Evolutionary conservation across 2,329 filamentous ascomycete species (phyloP).

Genomic region (Ascochyta pisi): DNA sequence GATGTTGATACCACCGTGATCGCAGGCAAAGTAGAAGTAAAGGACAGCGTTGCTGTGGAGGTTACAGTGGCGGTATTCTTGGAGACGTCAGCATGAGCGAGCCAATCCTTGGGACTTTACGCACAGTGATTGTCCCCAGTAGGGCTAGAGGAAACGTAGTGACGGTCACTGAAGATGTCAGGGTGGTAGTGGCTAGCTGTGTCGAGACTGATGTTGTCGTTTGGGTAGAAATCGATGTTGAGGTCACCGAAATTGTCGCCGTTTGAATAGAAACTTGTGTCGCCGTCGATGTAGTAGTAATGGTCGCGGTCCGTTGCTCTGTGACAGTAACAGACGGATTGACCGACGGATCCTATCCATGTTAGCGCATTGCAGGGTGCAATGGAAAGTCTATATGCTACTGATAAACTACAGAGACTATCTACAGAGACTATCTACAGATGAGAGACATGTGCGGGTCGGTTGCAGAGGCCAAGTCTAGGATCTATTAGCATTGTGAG

Average conservation of each 20-base stretch:
- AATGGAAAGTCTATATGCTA: conserved; percentile 3
- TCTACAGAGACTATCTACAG: neutral
- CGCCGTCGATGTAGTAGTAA: neutral
- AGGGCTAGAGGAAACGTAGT: neutral
- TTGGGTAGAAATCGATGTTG: neutral
- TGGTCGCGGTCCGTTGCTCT: neutral
- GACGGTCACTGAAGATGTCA: neutral
- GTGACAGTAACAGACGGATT: conserved; percentile 2
- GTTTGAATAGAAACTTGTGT: neutral
- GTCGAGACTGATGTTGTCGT: neutral
- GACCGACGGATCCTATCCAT: conserved; percentile 2
- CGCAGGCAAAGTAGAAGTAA: neutral
- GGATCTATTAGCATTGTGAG: neutral
- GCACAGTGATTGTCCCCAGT: neutral
- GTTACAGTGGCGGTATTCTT: neutral
- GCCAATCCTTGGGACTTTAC: neutral
- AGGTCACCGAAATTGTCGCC: neutral
- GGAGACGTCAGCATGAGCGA: neutral
- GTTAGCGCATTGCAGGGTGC: neutral
- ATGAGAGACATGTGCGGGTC: neutral
- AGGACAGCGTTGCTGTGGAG: neutral
- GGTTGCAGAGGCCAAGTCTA: neutral
- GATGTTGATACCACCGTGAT: neutral
- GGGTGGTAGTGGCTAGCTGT: no score
- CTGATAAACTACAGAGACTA: neutral